Percentiles rank a stretch among this genome's conserved stretches.
phyloP scores from a whole-genome alignment of 108 stramenopile species.

The Fragilaria radians region DNA sequence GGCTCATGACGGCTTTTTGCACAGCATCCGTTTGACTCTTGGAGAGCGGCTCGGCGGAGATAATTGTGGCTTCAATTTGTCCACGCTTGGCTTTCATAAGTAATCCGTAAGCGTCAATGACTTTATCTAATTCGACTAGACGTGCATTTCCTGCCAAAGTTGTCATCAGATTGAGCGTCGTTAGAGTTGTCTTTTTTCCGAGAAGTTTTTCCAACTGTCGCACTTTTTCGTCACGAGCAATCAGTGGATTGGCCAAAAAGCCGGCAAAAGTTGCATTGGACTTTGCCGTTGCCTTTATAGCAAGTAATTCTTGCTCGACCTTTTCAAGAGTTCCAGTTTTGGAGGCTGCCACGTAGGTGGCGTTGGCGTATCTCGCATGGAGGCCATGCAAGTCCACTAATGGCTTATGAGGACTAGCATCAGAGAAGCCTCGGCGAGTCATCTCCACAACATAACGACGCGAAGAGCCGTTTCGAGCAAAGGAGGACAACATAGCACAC shows the following conservation, averaged over 20 bases:
- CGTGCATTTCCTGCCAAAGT: conserved; percentile 93
- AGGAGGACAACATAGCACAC: conserved; percentile 5
- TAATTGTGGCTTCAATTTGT: conserved; percentile 92
- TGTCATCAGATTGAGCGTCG: conserved; percentile 86
- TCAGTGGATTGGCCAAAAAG: conserved; percentile 88
- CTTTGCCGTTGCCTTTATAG: conserved; percentile 54
- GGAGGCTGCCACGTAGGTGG: conserved; percentile 89
- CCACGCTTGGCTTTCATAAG: conserved; percentile 95
- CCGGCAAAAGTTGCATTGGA: conserved; percentile 47
- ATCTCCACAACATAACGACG: not conserved
- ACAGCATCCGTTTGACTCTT: conserved; percentile 64
- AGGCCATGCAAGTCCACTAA: conserved; percentile 86
- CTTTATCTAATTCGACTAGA: conserved; percentile 67
- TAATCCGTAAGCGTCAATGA: conserved; percentile 58
- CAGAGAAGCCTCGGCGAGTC: conserved; percentile 24
- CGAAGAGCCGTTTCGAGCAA: conserved; percentile 6
- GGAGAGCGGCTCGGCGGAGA: conserved; percentile 67
- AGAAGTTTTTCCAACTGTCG: conserved; percentile 51
- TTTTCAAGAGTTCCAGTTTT: conserved; percentile 69
- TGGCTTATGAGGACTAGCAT: conserved; percentile 62
- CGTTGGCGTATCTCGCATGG: conserved; percentile 94
- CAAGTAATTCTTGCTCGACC: conserved; percentile 84
- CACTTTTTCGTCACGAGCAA: conserved; percentile 72
- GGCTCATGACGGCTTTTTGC: conserved; percentile 73
- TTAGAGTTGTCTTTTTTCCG: conserved; percentile 48